phyloP scores from a whole-genome alignment of 2,329 filamentous ascomycete species.

The Aspergillus clavatus region DNA sequence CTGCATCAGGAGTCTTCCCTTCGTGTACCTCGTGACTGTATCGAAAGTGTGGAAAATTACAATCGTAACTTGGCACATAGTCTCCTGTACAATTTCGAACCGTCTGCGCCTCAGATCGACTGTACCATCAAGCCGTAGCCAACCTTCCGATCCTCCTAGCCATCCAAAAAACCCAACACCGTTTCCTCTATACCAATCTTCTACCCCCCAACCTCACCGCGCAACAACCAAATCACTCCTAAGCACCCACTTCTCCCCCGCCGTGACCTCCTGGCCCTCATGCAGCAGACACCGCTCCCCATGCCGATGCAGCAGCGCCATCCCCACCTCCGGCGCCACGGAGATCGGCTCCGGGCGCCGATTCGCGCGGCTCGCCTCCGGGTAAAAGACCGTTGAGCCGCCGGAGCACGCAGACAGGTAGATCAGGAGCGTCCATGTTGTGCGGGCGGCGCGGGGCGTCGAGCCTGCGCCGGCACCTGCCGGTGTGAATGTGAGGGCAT shows the following conservation, averaged over 20 bases:
- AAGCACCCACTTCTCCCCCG: constrained; percentile 87
- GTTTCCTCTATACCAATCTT: no score
- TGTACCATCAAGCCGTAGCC: no score
- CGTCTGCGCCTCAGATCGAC: no score
- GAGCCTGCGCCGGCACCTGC: no score
- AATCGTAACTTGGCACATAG: background rate
- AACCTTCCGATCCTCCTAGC: background rate
- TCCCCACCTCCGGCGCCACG: constrained; percentile 73
- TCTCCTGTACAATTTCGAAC: no score
- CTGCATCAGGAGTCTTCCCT: no score
- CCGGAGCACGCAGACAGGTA: constrained; percentile 82
- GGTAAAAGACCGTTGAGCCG: constrained; percentile 90
- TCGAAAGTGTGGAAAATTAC: no score
- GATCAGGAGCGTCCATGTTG: constrained; percentile 86
- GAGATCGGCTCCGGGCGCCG: constrained; percentile 59
- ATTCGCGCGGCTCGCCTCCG: constrained; percentile 50
- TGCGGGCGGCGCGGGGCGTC: constrained; percentile 52
- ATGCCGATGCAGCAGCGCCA: constrained; percentile 81
- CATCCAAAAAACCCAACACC: no score
- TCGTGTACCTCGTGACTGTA: no score
- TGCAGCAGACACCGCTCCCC: constrained; percentile 86
- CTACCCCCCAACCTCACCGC: constrained; percentile 19
- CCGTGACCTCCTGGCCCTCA: constrained; percentile 72
- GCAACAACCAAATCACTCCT: constrained; percentile 65
- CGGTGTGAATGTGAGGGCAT: constrained; percentile 63